A percentile compares a stretch with the other conserved stretches of the same genome.
Conservation (phyloP, 225 moss, liverwort and hornwort genomes). For the Marchantia polymorpha region DNA sequence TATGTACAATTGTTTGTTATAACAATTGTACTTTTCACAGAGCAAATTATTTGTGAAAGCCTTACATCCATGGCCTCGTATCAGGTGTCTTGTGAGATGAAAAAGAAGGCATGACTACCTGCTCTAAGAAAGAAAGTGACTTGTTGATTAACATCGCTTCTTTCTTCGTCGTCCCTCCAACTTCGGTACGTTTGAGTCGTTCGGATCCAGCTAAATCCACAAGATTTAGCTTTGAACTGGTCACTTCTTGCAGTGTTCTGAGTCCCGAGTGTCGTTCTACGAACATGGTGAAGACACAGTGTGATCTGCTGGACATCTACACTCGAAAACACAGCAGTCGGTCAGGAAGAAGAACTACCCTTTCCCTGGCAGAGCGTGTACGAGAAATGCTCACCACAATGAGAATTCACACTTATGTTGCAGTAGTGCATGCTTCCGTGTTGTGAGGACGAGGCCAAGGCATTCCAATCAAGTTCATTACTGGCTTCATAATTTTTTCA, state of each 20-base stretch:
- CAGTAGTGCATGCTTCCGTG: no score
- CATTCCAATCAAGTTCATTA: no score
- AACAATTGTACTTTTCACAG: no score
- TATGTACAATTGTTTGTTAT: no score
- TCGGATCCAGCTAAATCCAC: constrained; percentile 94
- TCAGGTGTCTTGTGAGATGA: background rate
- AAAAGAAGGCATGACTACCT: constrained; percentile 36
- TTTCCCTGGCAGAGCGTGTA: no score
- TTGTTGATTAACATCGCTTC: constrained; percentile 91
- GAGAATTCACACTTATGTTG: no score
- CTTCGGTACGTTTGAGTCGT: constrained; percentile 69
- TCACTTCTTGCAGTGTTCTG: constrained; percentile 54
- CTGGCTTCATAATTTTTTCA: no score
- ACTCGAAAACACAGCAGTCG: constrained; percentile 1
- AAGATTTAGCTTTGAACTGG: constrained; percentile 77
- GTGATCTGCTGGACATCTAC: constrained; percentile 92
- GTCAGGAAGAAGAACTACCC: background rate
- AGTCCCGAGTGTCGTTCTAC: constrained; percentile 82
- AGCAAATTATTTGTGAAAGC: background rate
- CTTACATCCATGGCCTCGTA: background rate
- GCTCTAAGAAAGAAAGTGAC: constrained; percentile 83
- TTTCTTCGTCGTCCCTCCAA: constrained; percentile 56
- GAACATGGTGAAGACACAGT: constrained; percentile 83
- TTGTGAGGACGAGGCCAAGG: no score
- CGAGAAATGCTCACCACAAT: no score